Base-by-base conservation (phyloP, 1,139 yeast genomes). In the Saccharomyces hybrid region DNA sequence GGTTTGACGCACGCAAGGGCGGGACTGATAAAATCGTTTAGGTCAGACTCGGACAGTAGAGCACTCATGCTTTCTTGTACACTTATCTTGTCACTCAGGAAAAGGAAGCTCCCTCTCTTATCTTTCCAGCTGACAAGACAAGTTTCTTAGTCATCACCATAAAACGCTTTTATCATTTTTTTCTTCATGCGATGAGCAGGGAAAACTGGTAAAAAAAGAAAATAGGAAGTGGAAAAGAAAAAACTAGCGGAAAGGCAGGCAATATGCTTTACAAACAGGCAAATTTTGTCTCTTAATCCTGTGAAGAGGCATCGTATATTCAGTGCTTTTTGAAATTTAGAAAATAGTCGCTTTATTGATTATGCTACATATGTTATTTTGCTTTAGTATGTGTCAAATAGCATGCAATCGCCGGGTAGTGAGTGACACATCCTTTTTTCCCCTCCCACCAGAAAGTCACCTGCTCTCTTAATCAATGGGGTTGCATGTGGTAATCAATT, bases 1-100 rank as follows among this genome's bases (percentile, higher is more conserved):
- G 96, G 98, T 72, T 90, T 93, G 58, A 91, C 85, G 69, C 99
- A 93, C 2, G 97, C 98, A 46, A 88, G 84, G 0, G 97, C 96
- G 0, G 99, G 99, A 49, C 88, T 79, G 53, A 93, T 91, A 72
- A 90, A 93, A 73, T 93, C 99, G 71, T 95, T 95, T 58, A 93
- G 75, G 65, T 93, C 97, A 57, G 88, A 93, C 30, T 89, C 91
- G 26, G 96, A 86, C 56, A 91, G 76, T 52, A 90, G 75, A 4
- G 97, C 88, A 73, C 96, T 86, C 98, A 90, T 90, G 14, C 9
- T 14, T 13, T 31, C 47, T 20, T 30, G 7, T 20, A 13, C 4
- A 20, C 44, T 32, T 32, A 7, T 32, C 38, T 32, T 32, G 16
- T 26, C 28, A 32, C 4, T 32, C 8, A 6, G 16, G n/a, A n/a